These are phyloP conservation scores for Claviceps fusiformis DNA, from an alignment of 2,329 filamentous ascomycete species.

Conservation along the genomic window DNA sequence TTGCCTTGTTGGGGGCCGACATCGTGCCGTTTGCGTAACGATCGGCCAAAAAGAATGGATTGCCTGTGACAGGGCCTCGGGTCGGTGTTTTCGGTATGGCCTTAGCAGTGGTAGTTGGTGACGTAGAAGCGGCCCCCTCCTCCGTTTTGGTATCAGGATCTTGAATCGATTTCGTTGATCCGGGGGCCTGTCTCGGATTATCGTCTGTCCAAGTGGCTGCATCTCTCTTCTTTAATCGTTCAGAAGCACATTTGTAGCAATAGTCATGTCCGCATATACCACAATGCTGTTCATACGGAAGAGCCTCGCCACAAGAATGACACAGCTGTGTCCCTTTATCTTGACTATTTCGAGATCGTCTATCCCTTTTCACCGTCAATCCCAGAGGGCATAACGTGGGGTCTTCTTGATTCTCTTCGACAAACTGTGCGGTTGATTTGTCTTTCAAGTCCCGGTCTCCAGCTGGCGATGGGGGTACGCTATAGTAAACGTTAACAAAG, in stretches of 20 bases:
- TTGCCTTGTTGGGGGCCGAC: slow-evolving; percentile 12
- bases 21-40: slow-evolving; percentile 9
- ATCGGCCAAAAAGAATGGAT: slow-evolving; percentile 21
- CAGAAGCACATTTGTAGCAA: slow-evolving; percentile 31
- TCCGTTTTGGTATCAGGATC: not conserved
- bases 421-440: slow-evolving; percentile 17
- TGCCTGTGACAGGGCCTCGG: slow-evolving; percentile 13
- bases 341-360: slow-evolving; percentile 8
- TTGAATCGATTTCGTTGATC: not conserved
- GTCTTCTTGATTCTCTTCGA: slow-evolving; percentile 22
- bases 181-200: not conserved
- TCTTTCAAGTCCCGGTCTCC: not conserved
- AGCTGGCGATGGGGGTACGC: not conserved
- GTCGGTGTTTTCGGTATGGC: not conserved
- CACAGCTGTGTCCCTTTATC: slow-evolving; percentile 26
- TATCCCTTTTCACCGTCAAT: slow-evolving; percentile 28
- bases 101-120: not conserved
- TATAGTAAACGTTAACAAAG: not conserved
- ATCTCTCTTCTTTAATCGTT: slow-evolving; percentile 12
- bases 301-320: slow-evolving; percentile 33
- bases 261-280: slow-evolving; percentile 36
- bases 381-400: slow-evolving; percentile 22
- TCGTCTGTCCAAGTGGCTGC: not conserved
- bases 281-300: slow-evolving; percentile 27
- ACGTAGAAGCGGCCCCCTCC: too few species aligned